Evolutionary conservation across 2,329 filamentous ascomycete genomes (phyloP), one percentile per base, ranked within the genome.

Genomic region (Monilinia polystroma): DNA sequence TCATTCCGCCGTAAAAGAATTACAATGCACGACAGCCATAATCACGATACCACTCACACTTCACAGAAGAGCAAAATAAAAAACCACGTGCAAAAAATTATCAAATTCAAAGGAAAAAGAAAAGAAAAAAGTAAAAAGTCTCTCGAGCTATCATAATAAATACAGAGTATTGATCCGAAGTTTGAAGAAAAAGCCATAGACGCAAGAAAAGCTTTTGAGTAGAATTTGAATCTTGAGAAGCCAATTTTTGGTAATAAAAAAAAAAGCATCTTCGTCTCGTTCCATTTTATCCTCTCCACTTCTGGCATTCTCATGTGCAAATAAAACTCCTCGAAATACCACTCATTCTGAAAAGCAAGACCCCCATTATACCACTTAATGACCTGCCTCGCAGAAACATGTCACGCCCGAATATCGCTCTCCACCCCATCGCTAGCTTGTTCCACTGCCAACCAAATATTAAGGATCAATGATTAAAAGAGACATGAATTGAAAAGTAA

Each of bases 391-490:
- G 64, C 64, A 66, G 57, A 66, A 66, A 51, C 64, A 29, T n/a
- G 52, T 60, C 64, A 35, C 29, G 20, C 64, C 49, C 23, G 23
- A 66, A 62, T 54, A 53, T 63, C 49, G 18, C 38, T 41, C 51
- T 47, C 43, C 64, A n/a, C 49, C 43, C 64, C 32, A 38, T 63
- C 57, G 38, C 64, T 54, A 5, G 47, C 47, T 54, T 49, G 29
- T n/a, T 63, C 56, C 32, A 63, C 57, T 29, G 29, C 56, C 64
- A 66, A 55, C 56, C 64, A 66, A 55, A 60, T 66, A 66, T 66
- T 66, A 66, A 66, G 64, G 57, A 63, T 66, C 64, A 66, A 63
- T 66, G 64, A 66, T 66, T 66, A 66, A 66, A 66, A 66, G 64
- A 63, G 64, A 66, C 64, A 62, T 66, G 64, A 63, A 66, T 66